A percentile compares a stretch with the other conserved stretches of the same genome.
Conservation (phyloP, 1,139 yeast species). For the Candida sp. region DNA sequence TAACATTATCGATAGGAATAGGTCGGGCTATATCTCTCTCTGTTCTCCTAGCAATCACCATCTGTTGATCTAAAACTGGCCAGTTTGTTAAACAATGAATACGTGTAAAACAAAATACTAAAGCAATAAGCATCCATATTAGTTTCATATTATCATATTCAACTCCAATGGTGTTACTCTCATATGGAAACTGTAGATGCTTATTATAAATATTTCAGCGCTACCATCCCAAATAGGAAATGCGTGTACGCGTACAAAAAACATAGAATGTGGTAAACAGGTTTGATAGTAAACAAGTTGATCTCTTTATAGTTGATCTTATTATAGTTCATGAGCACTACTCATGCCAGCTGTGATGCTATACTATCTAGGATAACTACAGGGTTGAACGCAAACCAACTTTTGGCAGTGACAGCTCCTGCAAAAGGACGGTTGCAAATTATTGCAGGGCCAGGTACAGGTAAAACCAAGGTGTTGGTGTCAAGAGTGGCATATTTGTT, state of each 20-base stretch:
- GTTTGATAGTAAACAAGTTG: neutral
- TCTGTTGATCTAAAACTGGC: conserved; percentile 13
- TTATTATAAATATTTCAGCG: neutral
- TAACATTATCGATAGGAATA: conserved; percentile 55
- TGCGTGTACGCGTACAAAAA: neutral
- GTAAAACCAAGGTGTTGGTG: conserved; percentile 79
- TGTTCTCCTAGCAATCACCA: conserved; percentile 44
- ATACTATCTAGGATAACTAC: conserved; percentile 1
- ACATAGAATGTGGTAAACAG: neutral
- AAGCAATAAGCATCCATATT: neutral
- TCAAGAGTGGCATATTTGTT: conserved; percentile 74
- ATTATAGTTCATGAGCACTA: neutral
- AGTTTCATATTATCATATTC: neutral
- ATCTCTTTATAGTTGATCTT: no score
- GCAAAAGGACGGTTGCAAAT: conserved; percentile 59
- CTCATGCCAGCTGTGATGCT: neutral
- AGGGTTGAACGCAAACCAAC: conserved; percentile 56
- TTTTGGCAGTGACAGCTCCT: conserved; percentile 57
- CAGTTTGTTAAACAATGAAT: conserved; percentile 12
- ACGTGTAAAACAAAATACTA: neutral
- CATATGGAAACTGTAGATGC: no score
- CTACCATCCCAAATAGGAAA: neutral
- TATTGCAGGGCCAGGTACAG: conserved; percentile 92
- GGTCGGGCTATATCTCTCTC: conserved; percentile 67
- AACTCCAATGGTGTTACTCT: no score